A percentile compares a stretch with the other conserved stretches of the same genome.
Evolutionary conservation across 768 basidiomycete species (phyloP).

Genomic region (Daedaleopsis nitida): DNA sequence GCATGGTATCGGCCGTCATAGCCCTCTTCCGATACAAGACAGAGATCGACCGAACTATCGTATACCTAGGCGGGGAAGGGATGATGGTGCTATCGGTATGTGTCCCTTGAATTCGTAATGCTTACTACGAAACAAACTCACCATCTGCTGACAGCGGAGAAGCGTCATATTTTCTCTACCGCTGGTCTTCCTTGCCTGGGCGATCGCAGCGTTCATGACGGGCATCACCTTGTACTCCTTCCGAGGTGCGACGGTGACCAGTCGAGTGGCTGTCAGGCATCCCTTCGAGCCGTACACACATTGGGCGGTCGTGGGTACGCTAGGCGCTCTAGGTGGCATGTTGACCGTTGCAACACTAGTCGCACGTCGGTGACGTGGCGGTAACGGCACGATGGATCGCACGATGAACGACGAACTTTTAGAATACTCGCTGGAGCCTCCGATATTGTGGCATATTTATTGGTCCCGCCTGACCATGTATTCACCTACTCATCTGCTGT

Average conservation of each 20-base stretch:
- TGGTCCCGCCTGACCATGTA: too few species aligned
- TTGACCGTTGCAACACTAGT: slow-evolving; percentile 52
- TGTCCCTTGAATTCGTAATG: background rate
- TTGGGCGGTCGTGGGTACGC: slow-evolving; percentile 62
- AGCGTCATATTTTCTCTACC: slow-evolving; percentile 72
- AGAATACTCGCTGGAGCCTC: too few species aligned
- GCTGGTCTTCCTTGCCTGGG: slow-evolving; percentile 71
- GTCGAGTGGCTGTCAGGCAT: slow-evolving; percentile 36
- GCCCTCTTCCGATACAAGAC: slow-evolving; percentile 72
- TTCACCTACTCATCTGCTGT: too few species aligned
- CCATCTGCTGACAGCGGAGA: slow-evolving; percentile 43
- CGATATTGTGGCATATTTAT: too few species aligned
- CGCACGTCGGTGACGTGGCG: slow-evolving; percentile 21
- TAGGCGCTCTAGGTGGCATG: slow-evolving; percentile 66
- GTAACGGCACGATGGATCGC: background rate
- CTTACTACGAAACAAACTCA: slow-evolving; percentile 14
- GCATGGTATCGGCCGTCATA: slow-evolving; percentile 68
- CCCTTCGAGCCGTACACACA: slow-evolving; percentile 62
- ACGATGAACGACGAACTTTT: too few species aligned
- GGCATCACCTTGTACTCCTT: slow-evolving; percentile 70
- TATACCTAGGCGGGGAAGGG: slow-evolving; percentile 50
- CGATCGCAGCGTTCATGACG: slow-evolving; percentile 66
- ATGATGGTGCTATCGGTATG: slow-evolving; percentile 57
- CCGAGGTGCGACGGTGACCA: slow-evolving; percentile 47
- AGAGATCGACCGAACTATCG: slow-evolving; percentile 56